Evolutionary conservation across 2,329 filamentous ascomycete species (phyloP), one percentile per base, ranked within the genome.

Genomic region (Fusarium nygamai): DNA sequence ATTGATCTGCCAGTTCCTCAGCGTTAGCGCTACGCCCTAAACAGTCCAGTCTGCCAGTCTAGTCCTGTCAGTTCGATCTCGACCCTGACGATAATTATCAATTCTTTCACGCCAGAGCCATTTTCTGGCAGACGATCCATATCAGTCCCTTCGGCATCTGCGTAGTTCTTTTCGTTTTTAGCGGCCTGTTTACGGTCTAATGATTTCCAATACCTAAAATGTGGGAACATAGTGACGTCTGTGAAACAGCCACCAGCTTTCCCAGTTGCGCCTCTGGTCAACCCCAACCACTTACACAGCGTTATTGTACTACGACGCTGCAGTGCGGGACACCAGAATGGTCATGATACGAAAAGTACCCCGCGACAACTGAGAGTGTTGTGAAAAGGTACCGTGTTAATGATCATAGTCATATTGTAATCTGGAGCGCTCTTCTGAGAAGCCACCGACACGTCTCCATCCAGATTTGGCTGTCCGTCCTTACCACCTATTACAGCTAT

Each of bases 221-320:
- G 27, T 48, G 53, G 41, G 44, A 62, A 64, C 46, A 67, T 61
- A 51, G 72, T 76, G 74, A 76, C 71, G 71, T 76, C 47, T 46
- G 58, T 67, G 56, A 70, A 57, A 61, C 62, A 58, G 34, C 38
- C 34, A 53, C 46, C 43, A 48, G 47, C 33, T 66, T 29, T 46
- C 22, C 50, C 33, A 38, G 19, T 29, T 46, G 47, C 50, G 50
- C 50, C 51, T 39, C 46, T 36, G 19, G 31, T 62, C 24, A 39
- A 48, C 29, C 20, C 53, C 58, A 34, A 38, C 31, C 43, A 29
- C 50, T 58, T 46, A 31, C 60, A 59, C 38, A 19, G 19, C 33
- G 24, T 27, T n/a, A 27, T 46, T 44, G 16, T 36, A 31, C 33
- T 60, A 41, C 38, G 16, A 20, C 27, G 27, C 27, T 22, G 44